Percentiles rank a stretch among this genome's conserved stretches.
Evolutionary conservation across 352 stramenopile genomes (phyloP).

Genomic region (Blastocystis sp.): DNA sequence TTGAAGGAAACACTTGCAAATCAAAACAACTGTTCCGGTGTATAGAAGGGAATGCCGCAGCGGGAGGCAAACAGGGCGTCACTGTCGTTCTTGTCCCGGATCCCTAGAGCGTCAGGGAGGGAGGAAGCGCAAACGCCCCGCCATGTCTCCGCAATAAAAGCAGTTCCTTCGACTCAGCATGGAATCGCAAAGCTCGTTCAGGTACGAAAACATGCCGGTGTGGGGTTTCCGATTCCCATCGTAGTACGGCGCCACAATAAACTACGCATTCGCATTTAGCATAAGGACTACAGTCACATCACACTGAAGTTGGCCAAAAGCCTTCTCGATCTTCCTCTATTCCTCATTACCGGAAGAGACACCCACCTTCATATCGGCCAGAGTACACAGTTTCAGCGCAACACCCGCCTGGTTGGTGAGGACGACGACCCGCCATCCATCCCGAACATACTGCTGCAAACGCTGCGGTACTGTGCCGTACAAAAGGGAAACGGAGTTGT

Average conservation of each 20-base stretch:
- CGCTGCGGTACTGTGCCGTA: slow-evolving; percentile 16
- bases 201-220: slow-evolving; percentile 35
- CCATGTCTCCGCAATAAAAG: slow-evolving; percentile 60
- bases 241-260: slow-evolving; percentile 41
- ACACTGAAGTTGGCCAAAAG: background rate
- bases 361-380: background rate
- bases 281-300: background rate
- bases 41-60: slow-evolving; percentile 79
- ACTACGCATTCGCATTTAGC: background rate
- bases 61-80: slow-evolving; percentile 86
- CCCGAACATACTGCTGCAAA: background rate
- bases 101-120: background rate
- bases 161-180: slow-evolving; percentile 4
- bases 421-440: slow-evolving; percentile 18
- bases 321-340: slow-evolving; percentile 59
- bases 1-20: background rate
- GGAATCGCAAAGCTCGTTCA: background rate
- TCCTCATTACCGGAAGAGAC: background rate
- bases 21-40: slow-evolving; percentile 80
- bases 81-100: slow-evolving; percentile 71
- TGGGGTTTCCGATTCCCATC: slow-evolving; percentile 15
- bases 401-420: slow-evolving; percentile 40
- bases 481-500: background rate
- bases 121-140: background rate
- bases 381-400: background rate